Evolutionary conservation across 345 rosid genomes (phyloP).

Genomic region (Toxicodendron radicans): DNA sequence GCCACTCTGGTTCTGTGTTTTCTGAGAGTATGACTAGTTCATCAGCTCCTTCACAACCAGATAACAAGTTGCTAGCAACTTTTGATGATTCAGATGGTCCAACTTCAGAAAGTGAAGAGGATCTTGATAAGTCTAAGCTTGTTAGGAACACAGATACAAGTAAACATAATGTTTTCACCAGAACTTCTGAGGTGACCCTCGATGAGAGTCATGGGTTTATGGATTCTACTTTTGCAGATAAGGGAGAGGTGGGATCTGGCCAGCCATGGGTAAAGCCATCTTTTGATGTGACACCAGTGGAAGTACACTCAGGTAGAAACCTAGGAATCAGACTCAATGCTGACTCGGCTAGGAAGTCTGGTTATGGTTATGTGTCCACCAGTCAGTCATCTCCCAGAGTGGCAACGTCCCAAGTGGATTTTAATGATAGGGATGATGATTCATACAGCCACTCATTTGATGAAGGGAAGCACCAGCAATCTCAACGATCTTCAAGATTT

Average conservation of each 20-base stretch:
- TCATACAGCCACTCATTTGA: conserved; percentile 16
- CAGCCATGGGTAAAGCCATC: conserved; percentile 7
- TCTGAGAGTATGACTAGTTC: conserved; percentile 42
- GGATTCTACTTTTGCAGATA: conserved; percentile 15
- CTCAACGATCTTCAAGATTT: conserved; percentile 25
- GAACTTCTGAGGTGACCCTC: conserved; percentile 14
- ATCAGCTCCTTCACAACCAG: conserved; percentile 38
- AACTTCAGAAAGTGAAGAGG: conserved; percentile 58
- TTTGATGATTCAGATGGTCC: conserved; percentile 57
- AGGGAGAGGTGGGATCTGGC: conserved; percentile 13
- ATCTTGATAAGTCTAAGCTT: conserved; percentile 24
- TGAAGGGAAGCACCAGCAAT: conserved; percentile 22
- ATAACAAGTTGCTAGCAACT: conserved; percentile 40
- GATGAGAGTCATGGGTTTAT: not conserved
- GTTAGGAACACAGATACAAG: conserved; percentile 13
- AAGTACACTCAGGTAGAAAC: conserved; percentile 10
- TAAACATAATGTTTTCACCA: conserved; percentile 15
- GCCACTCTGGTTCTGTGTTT: conserved; percentile 32
- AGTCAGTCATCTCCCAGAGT: conserved; percentile 18
- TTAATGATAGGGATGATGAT: conserved; percentile 2
- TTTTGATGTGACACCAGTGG: conserved; percentile 8
- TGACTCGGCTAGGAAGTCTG: conserved; percentile 10
- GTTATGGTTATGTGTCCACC: conserved; percentile 5
- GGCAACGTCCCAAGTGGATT: conserved; percentile 9
- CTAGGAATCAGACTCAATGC: conserved; percentile 16